phyloP scores from a whole-genome alignment of 345 rosid species.

The Syzygium aromaticum region DNA sequence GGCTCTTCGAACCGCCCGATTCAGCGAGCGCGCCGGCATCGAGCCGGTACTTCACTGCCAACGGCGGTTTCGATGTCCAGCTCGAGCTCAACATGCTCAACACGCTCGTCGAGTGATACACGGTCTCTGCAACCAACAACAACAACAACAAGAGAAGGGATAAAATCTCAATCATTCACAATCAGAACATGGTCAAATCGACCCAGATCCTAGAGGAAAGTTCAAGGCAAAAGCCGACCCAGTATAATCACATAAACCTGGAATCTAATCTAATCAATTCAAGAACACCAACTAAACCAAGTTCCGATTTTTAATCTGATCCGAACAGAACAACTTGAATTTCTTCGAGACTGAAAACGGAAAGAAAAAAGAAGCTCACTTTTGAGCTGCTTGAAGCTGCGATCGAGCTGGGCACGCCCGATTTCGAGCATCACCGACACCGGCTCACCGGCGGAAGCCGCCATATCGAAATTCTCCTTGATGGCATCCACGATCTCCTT shows the following conservation, averaged over 20 bases:
- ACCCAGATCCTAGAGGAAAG: background rate
- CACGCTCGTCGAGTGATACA: conserved; percentile 87
- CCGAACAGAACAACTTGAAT: background rate
- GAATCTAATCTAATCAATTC: background rate
- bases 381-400: conserved; percentile 80
- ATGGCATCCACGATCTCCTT: conserved; percentile 85
- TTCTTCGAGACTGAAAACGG: background rate
- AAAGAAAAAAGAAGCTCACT: conserved; percentile 30
- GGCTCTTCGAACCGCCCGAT: conserved; percentile 63
- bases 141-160: background rate
- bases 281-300: background rate
- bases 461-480: conserved; percentile 69
- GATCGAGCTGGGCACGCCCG: conserved; percentile 87
- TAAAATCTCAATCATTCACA: background rate
- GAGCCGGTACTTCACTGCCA: conserved; percentile 80
- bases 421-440: conserved; percentile 81
- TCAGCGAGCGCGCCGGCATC: conserved; percentile 51
- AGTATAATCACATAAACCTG: background rate
- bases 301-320: background rate
- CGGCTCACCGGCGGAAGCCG: conserved; percentile 76
- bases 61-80: conserved; percentile 94
- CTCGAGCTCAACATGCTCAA: conserved; percentile 85
- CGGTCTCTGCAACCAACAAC: conserved; percentile 51
- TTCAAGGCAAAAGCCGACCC: background rate
- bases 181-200: background rate